Evolutionary conservation across 2,329 filamentous ascomycete species (phyloP).

Genomic region (Hypoxylon sp.): DNA sequence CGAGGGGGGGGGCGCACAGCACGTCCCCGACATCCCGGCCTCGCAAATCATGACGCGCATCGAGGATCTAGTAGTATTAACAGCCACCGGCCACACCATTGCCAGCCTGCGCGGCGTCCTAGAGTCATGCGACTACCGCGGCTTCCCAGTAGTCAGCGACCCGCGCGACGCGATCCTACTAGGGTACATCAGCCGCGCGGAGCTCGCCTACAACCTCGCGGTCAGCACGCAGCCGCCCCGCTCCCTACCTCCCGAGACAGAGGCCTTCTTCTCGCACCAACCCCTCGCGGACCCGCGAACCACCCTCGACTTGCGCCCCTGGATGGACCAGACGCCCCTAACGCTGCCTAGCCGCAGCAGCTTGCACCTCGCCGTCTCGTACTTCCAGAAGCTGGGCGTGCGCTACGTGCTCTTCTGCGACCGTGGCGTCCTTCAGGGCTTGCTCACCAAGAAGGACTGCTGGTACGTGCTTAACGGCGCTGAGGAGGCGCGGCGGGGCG

Average conservation of each 20-base stretch:
- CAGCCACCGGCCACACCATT: slow-evolving; percentile 90
- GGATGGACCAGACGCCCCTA: slow-evolving; percentile 99
- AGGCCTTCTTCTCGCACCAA: slow-evolving; percentile 88
- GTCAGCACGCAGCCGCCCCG: slow-evolving; percentile 70
- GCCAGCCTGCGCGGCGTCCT: slow-evolving; percentile 80
- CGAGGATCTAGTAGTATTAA: slow-evolving; percentile 90
- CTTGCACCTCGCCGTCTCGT: slow-evolving; percentile 87
- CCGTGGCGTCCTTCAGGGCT: slow-evolving; percentile 82
- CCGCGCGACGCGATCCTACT: slow-evolving; percentile 82
- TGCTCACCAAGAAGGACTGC: slow-evolving; percentile 97
- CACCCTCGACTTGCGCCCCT: slow-evolving; percentile 90
- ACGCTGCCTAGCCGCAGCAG: slow-evolving; percentile 83
- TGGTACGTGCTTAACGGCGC: slow-evolving; percentile 92
- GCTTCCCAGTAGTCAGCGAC: slow-evolving; percentile 91
- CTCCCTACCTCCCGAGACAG: slow-evolving; percentile 76
- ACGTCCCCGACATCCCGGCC: slow-evolving; percentile 85
- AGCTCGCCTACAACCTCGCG: slow-evolving; percentile 85
- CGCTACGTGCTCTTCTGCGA: slow-evolving; percentile 92
- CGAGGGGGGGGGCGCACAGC: slow-evolving; percentile 64
- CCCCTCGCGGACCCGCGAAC: slow-evolving; percentile 82
- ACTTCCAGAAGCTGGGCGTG: slow-evolving; percentile 95
- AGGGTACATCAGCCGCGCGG: slow-evolving; percentile 93
- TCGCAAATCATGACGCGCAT: slow-evolving; percentile 91
- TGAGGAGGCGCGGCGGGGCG: slow-evolving; percentile 68
- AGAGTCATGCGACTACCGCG: slow-evolving; percentile 81